Percentiles rank a stretch among this genome's conserved stretches.
Conservation (phyloP, 2,329 filamentous ascomycete species). For the Triangularia verruculosa region DNA sequence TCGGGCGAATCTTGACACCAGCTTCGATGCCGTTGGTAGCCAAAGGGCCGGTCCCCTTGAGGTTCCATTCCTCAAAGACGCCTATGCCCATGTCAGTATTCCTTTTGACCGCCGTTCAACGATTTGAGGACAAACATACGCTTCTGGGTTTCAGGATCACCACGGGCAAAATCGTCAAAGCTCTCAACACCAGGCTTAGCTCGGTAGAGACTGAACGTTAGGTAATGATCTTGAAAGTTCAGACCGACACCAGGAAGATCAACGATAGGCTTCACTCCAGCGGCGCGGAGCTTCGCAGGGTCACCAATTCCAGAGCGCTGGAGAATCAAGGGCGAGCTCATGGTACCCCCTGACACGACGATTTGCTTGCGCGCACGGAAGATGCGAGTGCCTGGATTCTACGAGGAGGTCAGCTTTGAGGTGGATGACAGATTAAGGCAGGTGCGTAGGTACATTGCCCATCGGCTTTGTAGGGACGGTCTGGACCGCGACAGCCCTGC, state of each 20-base stretch:
- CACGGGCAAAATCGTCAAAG: constrained; percentile 77
- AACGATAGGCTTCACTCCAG: constrained; percentile 46
- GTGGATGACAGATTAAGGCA: not conserved
- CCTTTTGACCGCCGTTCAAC: too few relatives aligned
- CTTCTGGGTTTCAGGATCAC: constrained; percentile 70
- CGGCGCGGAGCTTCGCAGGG: constrained; percentile 64
- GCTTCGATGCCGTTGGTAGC: constrained; percentile 78
- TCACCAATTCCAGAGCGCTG: constrained; percentile 72
- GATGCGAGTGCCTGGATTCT: constrained; percentile 41
- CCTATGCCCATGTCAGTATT: constrained; percentile 35
- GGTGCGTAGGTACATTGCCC: constrained; percentile 10
- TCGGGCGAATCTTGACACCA: constrained; percentile 74
- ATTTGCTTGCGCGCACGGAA: constrained; percentile 72
- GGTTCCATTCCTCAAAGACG: constrained; percentile 74
- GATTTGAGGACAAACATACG: constrained; percentile 33
- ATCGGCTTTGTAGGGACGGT: constrained; percentile 53
- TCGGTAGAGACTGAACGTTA: constrained; percentile 66
- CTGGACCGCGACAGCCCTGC: constrained; percentile 67
- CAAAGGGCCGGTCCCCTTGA: constrained; percentile 74
- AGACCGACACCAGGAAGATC: constrained; percentile 52
- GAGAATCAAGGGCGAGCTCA: constrained; percentile 71
- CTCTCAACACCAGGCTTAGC: constrained; percentile 73
- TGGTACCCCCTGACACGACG: constrained; percentile 68
- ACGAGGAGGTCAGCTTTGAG: not conserved
- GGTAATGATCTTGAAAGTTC: constrained; percentile 54